Evolutionary conservation across 2,329 filamentous ascomycete species (phyloP).

Genomic region (Fusarium albosuccineum): DNA sequence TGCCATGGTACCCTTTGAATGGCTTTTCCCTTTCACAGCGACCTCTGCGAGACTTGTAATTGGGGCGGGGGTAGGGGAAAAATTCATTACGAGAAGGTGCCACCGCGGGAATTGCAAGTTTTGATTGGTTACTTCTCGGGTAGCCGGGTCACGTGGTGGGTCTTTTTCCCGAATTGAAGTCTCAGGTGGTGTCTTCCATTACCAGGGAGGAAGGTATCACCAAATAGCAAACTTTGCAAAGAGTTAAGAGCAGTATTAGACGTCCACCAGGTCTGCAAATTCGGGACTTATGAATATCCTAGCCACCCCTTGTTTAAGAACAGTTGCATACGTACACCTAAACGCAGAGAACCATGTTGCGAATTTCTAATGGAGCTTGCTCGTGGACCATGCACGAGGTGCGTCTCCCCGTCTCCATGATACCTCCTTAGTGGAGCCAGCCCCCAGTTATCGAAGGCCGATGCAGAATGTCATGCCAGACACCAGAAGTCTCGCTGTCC

Average conservation of each 20-base stretch:
- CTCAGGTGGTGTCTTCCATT: not conserved
- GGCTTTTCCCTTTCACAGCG: constrained; percentile 12
- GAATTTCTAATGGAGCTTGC: not conserved
- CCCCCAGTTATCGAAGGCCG: constrained; percentile 1
- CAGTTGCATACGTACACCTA: too few relatives aligned
- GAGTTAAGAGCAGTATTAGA: not conserved
- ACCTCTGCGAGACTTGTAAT: constrained; percentile 28
- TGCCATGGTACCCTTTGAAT: constrained; percentile 29
- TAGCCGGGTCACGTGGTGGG: constrained; percentile 10
- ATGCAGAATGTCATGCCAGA: not conserved
- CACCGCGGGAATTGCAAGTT: not conserved
- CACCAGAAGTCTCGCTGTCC: not conserved
- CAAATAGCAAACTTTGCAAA: not conserved
- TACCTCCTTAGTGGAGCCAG: constrained; percentile 2
- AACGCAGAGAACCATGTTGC: not conserved
- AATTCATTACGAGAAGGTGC: constrained; percentile 8
- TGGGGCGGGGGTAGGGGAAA: constrained; percentile 29
- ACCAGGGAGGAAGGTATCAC: constrained; percentile 8
- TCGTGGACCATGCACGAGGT: constrained; percentile 1
- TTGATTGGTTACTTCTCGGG: constrained; percentile 9
- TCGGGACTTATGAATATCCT: too few relatives aligned
- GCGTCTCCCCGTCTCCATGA: not conserved
- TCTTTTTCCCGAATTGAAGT: constrained; percentile 1
- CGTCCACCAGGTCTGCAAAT: too few relatives aligned
- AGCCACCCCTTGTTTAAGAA: too few relatives aligned